Evolutionary conservation across 768 basidiomycete genomes (phyloP), one percentile per base, ranked within the genome.

Genomic region (Gyrodon lividus): DNA sequence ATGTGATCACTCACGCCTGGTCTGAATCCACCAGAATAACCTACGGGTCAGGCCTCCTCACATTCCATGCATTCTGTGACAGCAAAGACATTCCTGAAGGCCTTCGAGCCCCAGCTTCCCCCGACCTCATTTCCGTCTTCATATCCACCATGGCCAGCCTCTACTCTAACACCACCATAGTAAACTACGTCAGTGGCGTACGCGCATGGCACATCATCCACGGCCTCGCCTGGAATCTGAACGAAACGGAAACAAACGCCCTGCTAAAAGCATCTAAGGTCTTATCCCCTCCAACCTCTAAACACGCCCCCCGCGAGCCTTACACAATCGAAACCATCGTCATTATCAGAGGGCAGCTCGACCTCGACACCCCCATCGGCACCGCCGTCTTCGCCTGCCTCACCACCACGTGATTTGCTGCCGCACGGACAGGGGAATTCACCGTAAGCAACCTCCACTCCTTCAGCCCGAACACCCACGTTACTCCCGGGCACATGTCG

Each of bases 41-140:
- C n/a, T n/a, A n/a, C n/a, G n/a, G n/a, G n/a, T n/a, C n/a, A n/a
- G n/a, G n/a, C n/a, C n/a, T n/a, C n/a, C 58, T 75, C 0, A 50
- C 60, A 0, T 79, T 38, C 40, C 77, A 78, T 39, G 59, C 69
- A 0, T 76, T 70, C 46, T 77, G 77, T 48, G 72, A 80, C 30
- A 47, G 17, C 43, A 44, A 34, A 45, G 63, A 4, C 28, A 46
- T 4, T 4, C 24, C 24, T 7, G 24, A 26, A 26, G 7, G 7
- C 24, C 4, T 4, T 4, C 24, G 7, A 4, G 24, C 24, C 7
- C 64, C 65, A 0, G 59, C 56, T 0, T 5, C 5, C 10, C 22
- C 57, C 3, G 24, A 22, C 2, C 42, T 66, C 3, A 41, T 66
- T 0, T 51, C 50, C 0, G 34, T 50, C 13, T 65, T 63, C 40